Evolutionary conservation across 1,284 basidiomycete genomes (phyloP).

Genomic region (Heterobasidion annosum): DNA sequence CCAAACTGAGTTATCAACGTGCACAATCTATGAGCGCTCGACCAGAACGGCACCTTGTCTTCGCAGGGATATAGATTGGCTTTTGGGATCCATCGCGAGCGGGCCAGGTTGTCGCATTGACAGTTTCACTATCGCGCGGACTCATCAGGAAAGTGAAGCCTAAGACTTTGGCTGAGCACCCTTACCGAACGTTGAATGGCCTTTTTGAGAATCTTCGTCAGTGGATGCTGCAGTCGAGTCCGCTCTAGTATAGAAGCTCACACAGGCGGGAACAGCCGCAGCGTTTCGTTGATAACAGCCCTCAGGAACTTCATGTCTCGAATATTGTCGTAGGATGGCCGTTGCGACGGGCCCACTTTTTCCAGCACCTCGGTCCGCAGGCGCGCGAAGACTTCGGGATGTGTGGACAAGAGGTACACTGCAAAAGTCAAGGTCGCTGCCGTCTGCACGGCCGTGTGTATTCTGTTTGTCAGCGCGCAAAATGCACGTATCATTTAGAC

Average conservation of each 20-base stretch:
- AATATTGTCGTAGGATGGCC: not conserved
- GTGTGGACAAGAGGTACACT: not conserved
- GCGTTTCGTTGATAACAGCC: not conserved
- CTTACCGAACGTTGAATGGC: too few relatives aligned
- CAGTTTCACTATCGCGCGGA: not conserved
- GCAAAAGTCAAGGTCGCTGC: not conserved
- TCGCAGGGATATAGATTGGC: not conserved
- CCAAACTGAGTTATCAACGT: not conserved
- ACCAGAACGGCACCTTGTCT: not conserved
- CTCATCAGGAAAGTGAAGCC: not conserved
- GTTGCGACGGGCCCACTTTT: not conserved
- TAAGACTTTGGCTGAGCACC: too few relatives aligned
- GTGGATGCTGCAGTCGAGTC: too few relatives aligned
- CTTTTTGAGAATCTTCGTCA: too few relatives aligned
- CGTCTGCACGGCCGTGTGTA: not conserved
- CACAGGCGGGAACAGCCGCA: not conserved
- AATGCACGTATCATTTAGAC: too few relatives aligned
- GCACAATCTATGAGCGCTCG: not conserved
- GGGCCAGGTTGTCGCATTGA: not conserved
- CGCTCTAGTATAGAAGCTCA: not conserved
- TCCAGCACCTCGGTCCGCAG: not conserved
- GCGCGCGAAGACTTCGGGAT: not conserved
- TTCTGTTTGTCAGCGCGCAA: not conserved
- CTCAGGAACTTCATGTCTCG: not conserved
- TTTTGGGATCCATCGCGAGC: not conserved